These are phyloP conservation scores for Suhomyces bribrorum DNA, from an alignment of 1,139 yeast genomes.

Conservation along the genomic window DNA sequence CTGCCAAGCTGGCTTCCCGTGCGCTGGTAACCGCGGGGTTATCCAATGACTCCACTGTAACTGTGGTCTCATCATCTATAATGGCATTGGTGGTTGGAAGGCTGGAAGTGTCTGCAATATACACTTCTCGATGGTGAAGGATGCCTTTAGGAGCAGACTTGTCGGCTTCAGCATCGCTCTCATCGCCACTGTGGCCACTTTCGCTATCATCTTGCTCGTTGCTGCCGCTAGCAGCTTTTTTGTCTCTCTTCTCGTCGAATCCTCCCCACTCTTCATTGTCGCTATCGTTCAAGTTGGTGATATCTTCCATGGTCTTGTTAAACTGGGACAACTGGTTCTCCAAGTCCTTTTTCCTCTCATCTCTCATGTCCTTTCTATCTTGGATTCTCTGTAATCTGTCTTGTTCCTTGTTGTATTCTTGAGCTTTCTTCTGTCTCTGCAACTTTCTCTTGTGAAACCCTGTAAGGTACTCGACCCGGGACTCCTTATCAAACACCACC, in stretches of 20 bases:
- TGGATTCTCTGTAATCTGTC: constrained; percentile 73
- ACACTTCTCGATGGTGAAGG: constrained; percentile 45
- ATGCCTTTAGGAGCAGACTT: constrained; percentile 33
- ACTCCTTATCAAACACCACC: constrained; percentile 75
- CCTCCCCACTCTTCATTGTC: constrained; percentile 31
- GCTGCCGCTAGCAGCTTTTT: constrained; percentile 15
- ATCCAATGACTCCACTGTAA: constrained; percentile 57
- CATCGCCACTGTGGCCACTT: constrained; percentile 20
- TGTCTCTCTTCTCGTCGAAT: constrained; percentile 18
- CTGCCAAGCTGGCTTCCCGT: constrained; percentile 45
- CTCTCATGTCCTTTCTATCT: constrained; percentile 68
- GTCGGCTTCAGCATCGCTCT: constrained; percentile 14
- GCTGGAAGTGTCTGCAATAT: constrained; percentile 42
- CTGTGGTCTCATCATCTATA: constrained; percentile 58
- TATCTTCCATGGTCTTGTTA: constrained; percentile 53
- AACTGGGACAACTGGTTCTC: constrained; percentile 62
- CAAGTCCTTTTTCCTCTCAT: constrained; percentile 67
- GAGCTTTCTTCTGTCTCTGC: constrained; percentile 84
- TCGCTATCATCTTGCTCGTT: constrained; percentile 19
- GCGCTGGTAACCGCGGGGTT: constrained; percentile 42
- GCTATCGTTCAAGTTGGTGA: constrained; percentile 34
- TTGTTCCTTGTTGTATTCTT: constrained; percentile 70
- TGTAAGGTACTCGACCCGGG: constrained; percentile 77
- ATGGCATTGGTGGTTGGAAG: constrained; percentile 48
- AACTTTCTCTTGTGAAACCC: constrained; percentile 95